Percentiles rank a stretch among this genome's conserved stretches.
phyloP scores from a whole-genome alignment of 352 stramenopile genomes.

The Peronospora farinosa region DNA sequence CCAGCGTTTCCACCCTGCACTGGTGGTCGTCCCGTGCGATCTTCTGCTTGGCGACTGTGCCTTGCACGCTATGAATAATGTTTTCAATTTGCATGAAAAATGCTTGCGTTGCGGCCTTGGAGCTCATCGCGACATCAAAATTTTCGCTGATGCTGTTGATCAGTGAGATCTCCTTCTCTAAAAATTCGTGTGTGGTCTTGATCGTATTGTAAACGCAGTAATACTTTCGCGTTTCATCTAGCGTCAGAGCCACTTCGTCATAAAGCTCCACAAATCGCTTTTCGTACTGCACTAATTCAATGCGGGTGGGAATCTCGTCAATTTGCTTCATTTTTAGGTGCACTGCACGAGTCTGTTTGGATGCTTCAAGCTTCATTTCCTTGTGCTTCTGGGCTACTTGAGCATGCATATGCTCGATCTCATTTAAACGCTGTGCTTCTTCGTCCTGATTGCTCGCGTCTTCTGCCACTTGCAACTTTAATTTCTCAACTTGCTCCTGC shows the following conservation, averaged over 20 bases:
- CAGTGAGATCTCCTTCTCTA: conserved; percentile 84
- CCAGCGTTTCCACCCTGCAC: conserved; percentile 45
- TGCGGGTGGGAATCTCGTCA: conserved; percentile 78
- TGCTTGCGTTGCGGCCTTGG: conserved; percentile 46
- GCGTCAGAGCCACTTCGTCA: conserved; percentile 77
- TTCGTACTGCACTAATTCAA: conserved; percentile 88
- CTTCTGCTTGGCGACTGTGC: conserved; percentile 51
- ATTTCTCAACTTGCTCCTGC: conserved; percentile 33
- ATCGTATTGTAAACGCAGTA: conserved; percentile 86
- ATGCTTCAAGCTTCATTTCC: conserved; percentile 56
- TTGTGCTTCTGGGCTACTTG: conserved; percentile 63
- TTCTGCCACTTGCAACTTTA: conserved; percentile 32
- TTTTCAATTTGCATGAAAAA: conserved; percentile 76
- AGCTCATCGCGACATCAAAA: conserved; percentile 72
- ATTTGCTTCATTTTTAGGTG: conserved; percentile 60
- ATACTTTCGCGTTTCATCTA: conserved; percentile 88
- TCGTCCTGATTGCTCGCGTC: conserved; percentile 38
- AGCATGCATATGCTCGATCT: conserved; percentile 64
- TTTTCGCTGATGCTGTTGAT: conserved; percentile 83
- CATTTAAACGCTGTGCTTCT: conserved; percentile 35
- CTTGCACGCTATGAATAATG: conserved; percentile 60
- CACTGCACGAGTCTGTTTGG: conserved; percentile 50
- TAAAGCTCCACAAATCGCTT: conserved; percentile 86
- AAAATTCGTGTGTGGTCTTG: conserved; percentile 69
- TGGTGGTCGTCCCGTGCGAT: conserved; percentile 37